These are phyloP conservation scores for Suillus variegatus DNA, from an alignment of 768 basidiomycete genomes.

Conservation along the genomic window DNA sequence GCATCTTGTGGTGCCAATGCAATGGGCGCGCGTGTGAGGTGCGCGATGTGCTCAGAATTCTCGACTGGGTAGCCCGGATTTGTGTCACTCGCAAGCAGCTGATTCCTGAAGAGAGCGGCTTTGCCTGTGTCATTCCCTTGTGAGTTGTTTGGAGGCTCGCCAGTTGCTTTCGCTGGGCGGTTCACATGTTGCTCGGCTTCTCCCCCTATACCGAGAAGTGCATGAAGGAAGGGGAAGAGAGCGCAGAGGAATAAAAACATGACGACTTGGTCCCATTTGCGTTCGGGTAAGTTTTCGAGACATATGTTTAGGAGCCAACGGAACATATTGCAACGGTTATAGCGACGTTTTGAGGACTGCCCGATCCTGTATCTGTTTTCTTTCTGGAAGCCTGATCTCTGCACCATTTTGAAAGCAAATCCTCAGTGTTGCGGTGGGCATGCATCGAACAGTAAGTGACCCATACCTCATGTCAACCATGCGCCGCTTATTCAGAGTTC, in stretches of 20 bases:
- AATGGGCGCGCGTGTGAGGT: slow-evolving; percentile 8
- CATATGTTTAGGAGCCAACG: background rate
- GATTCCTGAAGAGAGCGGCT: background rate
- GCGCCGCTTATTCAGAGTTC: background rate
- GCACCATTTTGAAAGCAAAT: background rate
- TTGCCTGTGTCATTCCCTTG: background rate
- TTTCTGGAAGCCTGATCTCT: background rate
- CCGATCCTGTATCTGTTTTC: background rate
- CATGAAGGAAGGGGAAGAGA: slow-evolving; percentile 26
- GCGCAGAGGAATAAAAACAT: slow-evolving; percentile 26
- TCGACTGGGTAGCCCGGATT: slow-evolving; percentile 21
- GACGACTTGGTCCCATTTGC: slow-evolving; percentile 24
- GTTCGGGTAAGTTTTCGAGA: slow-evolving; percentile 13
- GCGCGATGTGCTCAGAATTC: slow-evolving; percentile 19
- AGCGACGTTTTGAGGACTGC: background rate
- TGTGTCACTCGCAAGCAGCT: slow-evolving; percentile 4
- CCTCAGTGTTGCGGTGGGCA: background rate
- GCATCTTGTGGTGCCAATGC: slow-evolving; percentile 20
- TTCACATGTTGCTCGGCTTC: slow-evolving; percentile 3
- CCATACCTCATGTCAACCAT: background rate
- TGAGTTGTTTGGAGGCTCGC: slow-evolving; percentile 3
- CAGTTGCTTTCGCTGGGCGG: slow-evolving; percentile 1
- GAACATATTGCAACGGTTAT: background rate
- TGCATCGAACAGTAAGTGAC: background rate
- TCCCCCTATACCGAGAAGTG: slow-evolving; percentile 25